Base-by-base conservation (phyloP, 2,329 filamentous ascomycete genomes). In the Hypoxylon sp. region DNA sequence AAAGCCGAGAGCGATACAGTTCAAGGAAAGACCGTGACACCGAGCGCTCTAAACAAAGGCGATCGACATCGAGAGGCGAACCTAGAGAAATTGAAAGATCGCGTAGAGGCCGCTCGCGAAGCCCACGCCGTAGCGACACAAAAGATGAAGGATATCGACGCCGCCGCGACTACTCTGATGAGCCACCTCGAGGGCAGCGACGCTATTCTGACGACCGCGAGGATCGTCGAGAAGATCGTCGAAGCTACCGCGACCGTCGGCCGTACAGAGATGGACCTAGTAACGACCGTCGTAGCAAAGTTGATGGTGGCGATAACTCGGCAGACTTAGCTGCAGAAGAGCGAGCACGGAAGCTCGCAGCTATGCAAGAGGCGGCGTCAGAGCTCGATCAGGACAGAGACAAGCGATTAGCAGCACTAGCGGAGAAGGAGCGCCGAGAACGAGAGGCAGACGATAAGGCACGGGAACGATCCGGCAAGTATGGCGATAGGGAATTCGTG, bases 361-460 rank as follows among this genome's bases (percentile, higher is more conserved):
- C 89, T 7, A 93, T 94, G 92, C 91, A 92, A 77, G 86, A 86
- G 17, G 90, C 89, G 29, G 92, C 92, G 3, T 85, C 84, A 0
- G 88, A 91, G 10, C 82, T 97, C 52, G 92, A 95, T 73, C 77
- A 83, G n/a, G 89, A 92, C 72, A 89, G 93, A 32, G 87, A 88
- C 70, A 85, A 87, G 65, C 87, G 93, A 24, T 82, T 97, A 8
- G 87, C 88, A 0, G 88, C 88, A 0, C 81, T 94, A 17, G 89
- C 88, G 24, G 87, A 88, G 69, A 85, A 85, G 67, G 93, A 97
- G 72, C 85, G 87, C 53, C 82, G 82, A 17, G 87, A 89, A 48
- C 84, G 86, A 11, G 89, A 92, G 67, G 87, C 88, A 0, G 93
- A 97, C 59, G 88, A 93, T 31, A 82, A 78, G 67, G 87, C 87